A percentile compares a stretch with the other conserved stretches of the same genome.
phyloP scores from a whole-genome alignment of 164 flowering plant genomes.

The Cinnamomum chago region DNA sequence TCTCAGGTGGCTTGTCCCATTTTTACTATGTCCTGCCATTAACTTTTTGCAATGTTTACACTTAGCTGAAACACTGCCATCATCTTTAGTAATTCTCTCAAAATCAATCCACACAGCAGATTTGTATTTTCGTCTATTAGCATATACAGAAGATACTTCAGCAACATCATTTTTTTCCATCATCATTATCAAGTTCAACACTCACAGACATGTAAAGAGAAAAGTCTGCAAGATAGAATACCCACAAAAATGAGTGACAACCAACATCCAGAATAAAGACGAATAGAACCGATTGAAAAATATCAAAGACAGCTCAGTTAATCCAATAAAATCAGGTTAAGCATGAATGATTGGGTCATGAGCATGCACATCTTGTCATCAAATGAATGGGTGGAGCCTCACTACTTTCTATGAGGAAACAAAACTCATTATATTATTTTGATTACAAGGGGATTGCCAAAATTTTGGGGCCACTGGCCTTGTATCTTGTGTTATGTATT shows the following conservation, averaged over 20 bases:
- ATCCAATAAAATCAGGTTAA: too few relatives aligned
- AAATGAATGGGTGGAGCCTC: too few relatives aligned
- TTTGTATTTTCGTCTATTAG: constrained; percentile 44
- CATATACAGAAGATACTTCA: background rate
- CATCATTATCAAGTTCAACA: background rate
- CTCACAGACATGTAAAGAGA: background rate
- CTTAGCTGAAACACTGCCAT: constrained; percentile 59
- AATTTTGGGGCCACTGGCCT: too few relatives aligned
- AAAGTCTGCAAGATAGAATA: background rate
- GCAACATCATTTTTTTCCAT: background rate
- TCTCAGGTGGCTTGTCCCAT: constrained; percentile 84
- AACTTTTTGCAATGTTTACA: constrained; percentile 74
- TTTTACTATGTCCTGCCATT: constrained; percentile 76
- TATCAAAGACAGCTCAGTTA: too few relatives aligned
- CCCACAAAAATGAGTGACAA: background rate
- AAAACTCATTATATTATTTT: too few relatives aligned
- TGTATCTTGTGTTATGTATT: too few relatives aligned
- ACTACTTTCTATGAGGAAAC: too few relatives aligned
- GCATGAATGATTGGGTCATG: too few relatives aligned
- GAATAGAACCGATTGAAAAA: too few relatives aligned
- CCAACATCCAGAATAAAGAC: background rate
- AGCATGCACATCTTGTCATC: too few relatives aligned
- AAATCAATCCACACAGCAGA: constrained; percentile 89
- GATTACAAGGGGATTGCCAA: too few relatives aligned
- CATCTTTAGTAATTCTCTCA: constrained; percentile 57